Evolutionary conservation across 768 basidiomycete species (phyloP), one percentile per base, ranked within the genome.

Genomic region (Gloeophyllum trabeum): DNA sequence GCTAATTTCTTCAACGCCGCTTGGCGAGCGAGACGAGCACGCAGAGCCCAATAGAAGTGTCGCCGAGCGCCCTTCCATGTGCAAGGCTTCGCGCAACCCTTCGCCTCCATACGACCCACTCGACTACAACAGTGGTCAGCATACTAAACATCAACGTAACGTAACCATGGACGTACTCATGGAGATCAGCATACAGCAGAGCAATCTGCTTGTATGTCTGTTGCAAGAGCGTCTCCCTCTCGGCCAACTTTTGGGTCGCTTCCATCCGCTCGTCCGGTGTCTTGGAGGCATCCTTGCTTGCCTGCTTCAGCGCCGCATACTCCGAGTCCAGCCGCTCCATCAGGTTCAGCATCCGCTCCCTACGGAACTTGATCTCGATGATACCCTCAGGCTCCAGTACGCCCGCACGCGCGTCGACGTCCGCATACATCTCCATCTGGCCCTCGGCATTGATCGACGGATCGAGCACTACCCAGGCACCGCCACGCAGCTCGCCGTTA

Each of bases 381-480:
- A 98, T 78, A 61, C 96, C 96, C 64, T 98, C 96, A 2, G 96
- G 88, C 59, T 99, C 96, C 35, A 89, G 69, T 23, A 99, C 90
- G 70, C 96, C 96, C 35, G 92, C 96, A 43, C 96, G 84, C 18
- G 96, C 78, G 5, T 96, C 93, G 35, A 86, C 79, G 56, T 98
- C 96, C 20, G 93, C 94, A 54, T 92, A 98, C 94, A 99, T 98
- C 65, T 96, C 86, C 94, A 99, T 96, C 61, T 96, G 90, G 19
- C 50, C 51, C 53, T 88, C 80, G 2, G 81, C 68, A 65, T 98
- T 98, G 70, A 99, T 98, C 14, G 89, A 87, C 22, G 96, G 96
- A 60, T 99, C 96, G 35, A 99, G 76, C 1, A 99, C 96, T 51
- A 98, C 96, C 94, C 94, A 99, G 24, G 96, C 96, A 51, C 96